A percentile compares a stretch with the other conserved stretches of the same genome.
Evolutionary conservation across 1,139 yeast genomes (phyloP).

Genomic region (Arxiozyma heterogenica): DNA sequence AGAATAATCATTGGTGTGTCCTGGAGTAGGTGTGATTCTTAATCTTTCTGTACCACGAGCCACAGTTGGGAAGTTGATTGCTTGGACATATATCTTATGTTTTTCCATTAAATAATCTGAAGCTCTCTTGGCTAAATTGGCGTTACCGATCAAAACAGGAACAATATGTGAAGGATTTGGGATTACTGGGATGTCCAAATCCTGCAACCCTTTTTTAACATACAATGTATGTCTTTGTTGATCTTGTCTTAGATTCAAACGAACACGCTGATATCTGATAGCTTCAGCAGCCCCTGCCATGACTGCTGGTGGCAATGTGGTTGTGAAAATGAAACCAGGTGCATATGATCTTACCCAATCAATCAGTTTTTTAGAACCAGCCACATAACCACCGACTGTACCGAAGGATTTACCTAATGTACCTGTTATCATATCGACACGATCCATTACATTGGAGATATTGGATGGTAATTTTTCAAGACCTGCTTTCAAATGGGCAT

Average conservation of each 20-base stretch:
- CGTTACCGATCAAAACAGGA: slow-evolving; percentile 90
- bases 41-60: slow-evolving; percentile 92
- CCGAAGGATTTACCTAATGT: slow-evolving; percentile 97
- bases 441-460: slow-evolving; percentile 58
- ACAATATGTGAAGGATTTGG: slow-evolving; percentile 98
- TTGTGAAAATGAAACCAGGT: slow-evolving; percentile 95
- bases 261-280: slow-evolving; percentile 72
- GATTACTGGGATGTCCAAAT: slow-evolving; percentile 82
- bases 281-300: slow-evolving; percentile 94
- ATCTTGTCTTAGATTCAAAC: slow-evolving; percentile 65
- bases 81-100: slow-evolving; percentile 89
- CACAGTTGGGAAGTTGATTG: slow-evolving; percentile 96
- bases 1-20: slow-evolving; percentile 70
- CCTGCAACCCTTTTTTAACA: slow-evolving; percentile 62
- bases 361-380: slow-evolving; percentile 72
- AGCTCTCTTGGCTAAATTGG: slow-evolving; percentile 83
- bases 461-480: slow-evolving; percentile 39
- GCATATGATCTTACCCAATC: slow-evolving; percentile 97
- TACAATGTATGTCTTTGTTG: slow-evolving; percentile 84
- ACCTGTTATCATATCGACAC: slow-evolving; percentile 94
- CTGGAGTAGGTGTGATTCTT: slow-evolving; percentile 97
- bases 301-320: slow-evolving; percentile 91
- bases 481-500: slow-evolving; percentile 65
- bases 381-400: slow-evolving; percentile 94
- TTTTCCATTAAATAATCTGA: slow-evolving; percentile 79